Percentiles rank a stretch among this genome's conserved stretches.
phyloP scores from a whole-genome alignment of 1,139 yeast genomes.

The Kluyveromyces sp. region DNA sequence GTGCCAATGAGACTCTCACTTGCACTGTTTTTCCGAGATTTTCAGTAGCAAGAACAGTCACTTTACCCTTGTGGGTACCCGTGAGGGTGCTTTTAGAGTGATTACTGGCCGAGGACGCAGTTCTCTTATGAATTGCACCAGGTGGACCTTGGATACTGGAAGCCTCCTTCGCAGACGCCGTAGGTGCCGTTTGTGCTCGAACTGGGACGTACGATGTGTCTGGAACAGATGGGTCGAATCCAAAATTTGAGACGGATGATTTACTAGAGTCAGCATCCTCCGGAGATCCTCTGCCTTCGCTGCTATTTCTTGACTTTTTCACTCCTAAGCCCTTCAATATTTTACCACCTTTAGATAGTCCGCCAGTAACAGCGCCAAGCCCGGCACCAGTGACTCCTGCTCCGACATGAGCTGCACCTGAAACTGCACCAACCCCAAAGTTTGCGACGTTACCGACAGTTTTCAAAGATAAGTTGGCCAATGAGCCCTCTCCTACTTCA shows the following conservation, averaged over 20 bases:
- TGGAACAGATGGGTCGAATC: slow-evolving; percentile 27
- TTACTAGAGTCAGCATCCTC: slow-evolving; percentile 8
- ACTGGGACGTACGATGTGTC: slow-evolving; percentile 25
- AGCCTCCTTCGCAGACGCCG: slow-evolving; percentile 10
- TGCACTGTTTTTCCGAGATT: slow-evolving; percentile 37
- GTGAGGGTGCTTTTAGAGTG: slow-evolving; percentile 39
- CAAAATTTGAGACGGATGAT: slow-evolving; percentile 15
- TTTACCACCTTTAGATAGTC: slow-evolving; percentile 42
- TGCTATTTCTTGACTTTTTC: slow-evolving; percentile 10
- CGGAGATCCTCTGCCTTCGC: slow-evolving; percentile 5
- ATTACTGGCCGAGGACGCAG: slow-evolving; percentile 21
- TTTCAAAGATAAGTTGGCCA: slow-evolving; percentile 44
- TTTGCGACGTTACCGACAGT: slow-evolving; percentile 39
- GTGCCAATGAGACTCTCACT: slow-evolving; percentile 47
- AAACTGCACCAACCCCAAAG: slow-evolving; percentile 34
- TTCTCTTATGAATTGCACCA: slow-evolving; percentile 15
- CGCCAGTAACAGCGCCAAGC: slow-evolving; percentile 33
- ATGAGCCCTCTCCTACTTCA: slow-evolving; percentile 37
- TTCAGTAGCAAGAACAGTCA: slow-evolving; percentile 41
- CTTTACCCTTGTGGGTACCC: slow-evolving; percentile 46
- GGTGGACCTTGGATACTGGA: slow-evolving; percentile 14
- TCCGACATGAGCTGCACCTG: slow-evolving; percentile 33
- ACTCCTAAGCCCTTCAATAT: slow-evolving; percentile 27
- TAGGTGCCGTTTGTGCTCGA: slow-evolving; percentile 11
- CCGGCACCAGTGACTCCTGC: slow-evolving; percentile 34